Conservation (phyloP, 169 alveolate genomes). For the Plasmodium adleri region DNA sequence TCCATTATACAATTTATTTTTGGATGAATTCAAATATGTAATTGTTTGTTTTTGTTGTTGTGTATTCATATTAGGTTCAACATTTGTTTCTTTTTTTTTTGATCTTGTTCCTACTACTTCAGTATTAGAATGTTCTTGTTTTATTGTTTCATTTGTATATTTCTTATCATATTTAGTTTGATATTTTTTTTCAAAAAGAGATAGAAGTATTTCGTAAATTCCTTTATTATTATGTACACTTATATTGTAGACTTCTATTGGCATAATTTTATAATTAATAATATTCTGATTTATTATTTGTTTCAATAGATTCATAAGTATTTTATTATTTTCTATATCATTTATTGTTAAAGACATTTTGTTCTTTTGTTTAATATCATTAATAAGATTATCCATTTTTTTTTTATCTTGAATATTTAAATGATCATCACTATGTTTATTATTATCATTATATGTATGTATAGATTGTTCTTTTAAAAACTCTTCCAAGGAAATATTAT, state of each 20-base stretch:
- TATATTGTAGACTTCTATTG: conserved; percentile 60
- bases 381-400: conserved; percentile 15
- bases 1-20: neutral
- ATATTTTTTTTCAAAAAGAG: conserved; percentile 24
- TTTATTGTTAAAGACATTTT: conserved; percentile 21
- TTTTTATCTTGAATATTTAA: neutral
- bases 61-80: neutral
- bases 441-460: neutral
- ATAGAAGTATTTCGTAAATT: conserved; percentile 48
- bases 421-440: neutral
- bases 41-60: neutral
- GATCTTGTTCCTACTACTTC: no score
- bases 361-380: conserved; percentile 26
- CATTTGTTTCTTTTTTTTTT: neutral
- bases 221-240: conserved; percentile 69
- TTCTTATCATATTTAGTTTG: neutral
- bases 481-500: neutral
- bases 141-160: neutral
- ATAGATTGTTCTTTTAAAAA: conserved; percentile 16
- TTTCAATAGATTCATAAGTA: conserved; percentile 32
- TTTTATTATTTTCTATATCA: conserved; percentile 44
- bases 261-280: conserved; percentile 23
- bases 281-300: conserved; percentile 27
- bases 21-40: neutral
- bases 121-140: neutral